Percentiles rank a stretch among this genome's conserved stretches.
phyloP scores from a whole-genome alignment of 176 grass and related monocot genomes.

The Cenchrus americanus region DNA sequence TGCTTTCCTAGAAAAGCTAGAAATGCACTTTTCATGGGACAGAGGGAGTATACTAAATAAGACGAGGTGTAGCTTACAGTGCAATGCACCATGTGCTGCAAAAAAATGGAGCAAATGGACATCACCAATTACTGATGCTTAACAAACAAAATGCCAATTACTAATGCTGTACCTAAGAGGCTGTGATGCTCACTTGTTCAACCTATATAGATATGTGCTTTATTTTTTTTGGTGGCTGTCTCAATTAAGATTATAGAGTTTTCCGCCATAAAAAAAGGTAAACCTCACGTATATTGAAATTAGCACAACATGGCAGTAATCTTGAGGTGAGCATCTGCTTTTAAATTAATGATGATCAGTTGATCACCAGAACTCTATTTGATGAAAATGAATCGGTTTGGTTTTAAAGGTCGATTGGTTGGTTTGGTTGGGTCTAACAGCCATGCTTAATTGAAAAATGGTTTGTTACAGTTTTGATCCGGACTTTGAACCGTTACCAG shows the following conservation, averaged over 20 bases:
- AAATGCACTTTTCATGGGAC: too few relatives aligned
- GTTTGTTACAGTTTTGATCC: too few relatives aligned
- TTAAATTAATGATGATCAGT: background rate
- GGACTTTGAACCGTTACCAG: background rate
- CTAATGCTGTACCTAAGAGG: background rate
- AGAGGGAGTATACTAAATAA: background rate
- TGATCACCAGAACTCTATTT: background rate
- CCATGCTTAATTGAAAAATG: too few relatives aligned
- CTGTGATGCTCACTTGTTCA: background rate
- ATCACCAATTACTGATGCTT: background rate
- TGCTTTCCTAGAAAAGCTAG: too few relatives aligned
- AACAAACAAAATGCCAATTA: slow-evolving; percentile 2
- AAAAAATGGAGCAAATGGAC: too few relatives aligned
- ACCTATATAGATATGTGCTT: background rate
- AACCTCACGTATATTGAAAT: background rate
- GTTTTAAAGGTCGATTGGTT: too few relatives aligned
- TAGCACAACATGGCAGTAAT: background rate
- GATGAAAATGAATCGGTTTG: background rate
- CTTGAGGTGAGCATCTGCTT: background rate
- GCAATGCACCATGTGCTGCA: too few relatives aligned
- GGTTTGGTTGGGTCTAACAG: too few relatives aligned
- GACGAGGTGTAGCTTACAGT: background rate
- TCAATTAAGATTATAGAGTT: background rate
- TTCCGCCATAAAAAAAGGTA: background rate
- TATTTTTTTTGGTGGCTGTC: too few relatives aligned